Conservation (phyloP, 805 yeast species). For the Kluyveromyces nonfermentans region DNA sequence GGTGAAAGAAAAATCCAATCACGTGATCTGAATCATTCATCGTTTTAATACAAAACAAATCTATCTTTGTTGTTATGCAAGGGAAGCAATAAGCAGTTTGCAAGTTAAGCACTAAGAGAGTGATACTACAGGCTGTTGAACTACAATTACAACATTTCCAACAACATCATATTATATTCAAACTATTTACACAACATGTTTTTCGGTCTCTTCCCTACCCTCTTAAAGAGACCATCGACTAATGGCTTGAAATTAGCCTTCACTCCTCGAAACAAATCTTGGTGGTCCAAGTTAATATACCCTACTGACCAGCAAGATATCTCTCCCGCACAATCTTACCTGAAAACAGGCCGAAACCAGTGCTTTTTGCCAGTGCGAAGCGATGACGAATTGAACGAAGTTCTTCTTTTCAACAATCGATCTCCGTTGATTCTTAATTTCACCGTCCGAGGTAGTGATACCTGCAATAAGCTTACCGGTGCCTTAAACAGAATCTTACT, state of each 20-base stretch:
- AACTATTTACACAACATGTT: too few relatives aligned
- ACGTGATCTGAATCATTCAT: too few relatives aligned
- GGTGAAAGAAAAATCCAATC: too few relatives aligned
- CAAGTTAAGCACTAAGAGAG: too few relatives aligned
- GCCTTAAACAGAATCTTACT: conserved; percentile 46
- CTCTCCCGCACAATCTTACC: conserved; percentile 5
- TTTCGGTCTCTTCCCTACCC: too few relatives aligned
- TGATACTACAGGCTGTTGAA: too few relatives aligned
- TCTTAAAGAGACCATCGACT: too few relatives aligned
- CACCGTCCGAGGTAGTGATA: conserved; percentile 54
- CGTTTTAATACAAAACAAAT: too few relatives aligned
- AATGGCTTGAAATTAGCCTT: not conserved
- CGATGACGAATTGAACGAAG: conserved; percentile 49
- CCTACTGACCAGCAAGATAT: conserved; percentile 4
- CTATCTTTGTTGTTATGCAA: too few relatives aligned
- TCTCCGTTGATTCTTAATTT: conserved; percentile 65
- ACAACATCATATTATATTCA: too few relatives aligned
- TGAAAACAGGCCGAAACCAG: conserved; percentile 8
- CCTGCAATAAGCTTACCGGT: conserved; percentile 53
- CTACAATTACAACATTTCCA: too few relatives aligned
- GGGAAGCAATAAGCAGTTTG: too few relatives aligned
- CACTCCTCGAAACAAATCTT: conserved; percentile 4
- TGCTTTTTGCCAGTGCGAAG: conserved; percentile 44
- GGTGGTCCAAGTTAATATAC: conserved; percentile 9
- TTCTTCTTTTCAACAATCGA: conserved; percentile 37